Evolutionary conservation across 345 rosid species (phyloP).

Genomic region (Geranium rotundifolium): DNA sequence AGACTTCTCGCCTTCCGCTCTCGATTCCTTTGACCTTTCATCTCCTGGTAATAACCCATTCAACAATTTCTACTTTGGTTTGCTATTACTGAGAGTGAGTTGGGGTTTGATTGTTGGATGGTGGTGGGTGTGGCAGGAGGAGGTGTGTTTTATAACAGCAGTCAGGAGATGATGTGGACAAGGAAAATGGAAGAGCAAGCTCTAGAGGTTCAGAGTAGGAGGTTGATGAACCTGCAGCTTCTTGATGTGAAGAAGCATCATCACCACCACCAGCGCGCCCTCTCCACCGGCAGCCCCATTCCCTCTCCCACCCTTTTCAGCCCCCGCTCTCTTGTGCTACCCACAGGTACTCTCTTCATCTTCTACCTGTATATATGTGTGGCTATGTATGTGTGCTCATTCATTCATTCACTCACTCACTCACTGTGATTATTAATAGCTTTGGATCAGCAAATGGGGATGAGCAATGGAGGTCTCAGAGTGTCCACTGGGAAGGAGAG

Average conservation of each 20-base stretch:
- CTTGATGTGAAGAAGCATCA: conserved; percentile 70
- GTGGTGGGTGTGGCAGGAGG: conserved; percentile 23
- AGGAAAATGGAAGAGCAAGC: conserved; percentile 59
- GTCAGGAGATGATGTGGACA: conserved; percentile 59
- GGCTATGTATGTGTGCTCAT: too few relatives aligned
- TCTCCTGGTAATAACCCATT: conserved; percentile 27
- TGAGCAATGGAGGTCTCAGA: too few relatives aligned
- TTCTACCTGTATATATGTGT: too few relatives aligned
- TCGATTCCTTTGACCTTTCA: conserved; percentile 52
- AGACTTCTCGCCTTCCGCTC: conserved; percentile 59
- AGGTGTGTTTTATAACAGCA: conserved; percentile 41
- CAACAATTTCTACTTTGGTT: neutral
- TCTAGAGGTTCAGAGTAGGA: conserved; percentile 67
- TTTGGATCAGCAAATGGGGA: too few relatives aligned
- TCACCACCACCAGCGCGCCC: conserved; percentile 55
- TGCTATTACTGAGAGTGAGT: too few relatives aligned
- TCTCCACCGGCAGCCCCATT: conserved; percentile 48
- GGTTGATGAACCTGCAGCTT: conserved; percentile 71
- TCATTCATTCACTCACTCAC: too few relatives aligned
- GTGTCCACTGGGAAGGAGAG: too few relatives aligned
- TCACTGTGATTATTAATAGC: too few relatives aligned
- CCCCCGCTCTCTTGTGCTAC: too few relatives aligned
- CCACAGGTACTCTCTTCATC: too few relatives aligned
- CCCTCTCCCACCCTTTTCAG: conserved; percentile 32
- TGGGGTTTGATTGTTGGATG: too few relatives aligned